Evolutionary conservation across 1,284 basidiomycete genomes (phyloP).

Genomic region (Laetiporus sulphureus): DNA sequence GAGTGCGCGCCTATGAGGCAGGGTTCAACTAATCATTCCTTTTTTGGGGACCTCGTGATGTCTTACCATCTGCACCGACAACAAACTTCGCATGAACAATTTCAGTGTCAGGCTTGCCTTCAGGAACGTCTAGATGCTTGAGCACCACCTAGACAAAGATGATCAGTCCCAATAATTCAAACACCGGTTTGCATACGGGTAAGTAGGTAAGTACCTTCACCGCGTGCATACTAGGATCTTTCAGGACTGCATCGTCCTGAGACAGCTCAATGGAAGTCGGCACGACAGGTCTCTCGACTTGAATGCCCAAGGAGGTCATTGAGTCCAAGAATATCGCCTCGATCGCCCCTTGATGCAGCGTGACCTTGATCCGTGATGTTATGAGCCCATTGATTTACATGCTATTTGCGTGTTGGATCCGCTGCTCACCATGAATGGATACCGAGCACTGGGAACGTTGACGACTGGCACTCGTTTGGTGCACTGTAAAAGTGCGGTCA

Average conservation of each 20-base stretch:
- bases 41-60: neutral
- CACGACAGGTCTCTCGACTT: conserved; percentile 58
- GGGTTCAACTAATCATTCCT: neutral
- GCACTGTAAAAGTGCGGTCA: too few relatives aligned
- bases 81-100: conserved; percentile 48
- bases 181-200: too few relatives aligned
- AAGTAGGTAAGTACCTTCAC: too few relatives aligned
- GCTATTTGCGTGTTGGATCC: too few relatives aligned
- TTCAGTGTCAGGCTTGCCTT: conserved; percentile 29
- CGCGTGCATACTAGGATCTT: too few relatives aligned
- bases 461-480: conserved; percentile 55
- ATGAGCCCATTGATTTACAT: too few relatives aligned
- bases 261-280: too few relatives aligned
- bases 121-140: conserved; percentile 22
- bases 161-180: too few relatives aligned
- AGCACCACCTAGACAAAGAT: conserved; percentile 31
- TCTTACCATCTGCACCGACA: conserved; percentile 45
- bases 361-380: too few relatives aligned
- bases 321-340: too few relatives aligned
- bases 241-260: too few relatives aligned
- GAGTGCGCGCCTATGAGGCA: conserved; percentile 59
- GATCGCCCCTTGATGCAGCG: conserved; percentile 34
- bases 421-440: conserved; percentile 62
- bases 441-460: conserved; percentile 44
- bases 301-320: conserved; percentile 41